phyloP scores from a whole-genome alignment of 768 basidiomycete species.

The Cystobasidium tubakii region DNA sequence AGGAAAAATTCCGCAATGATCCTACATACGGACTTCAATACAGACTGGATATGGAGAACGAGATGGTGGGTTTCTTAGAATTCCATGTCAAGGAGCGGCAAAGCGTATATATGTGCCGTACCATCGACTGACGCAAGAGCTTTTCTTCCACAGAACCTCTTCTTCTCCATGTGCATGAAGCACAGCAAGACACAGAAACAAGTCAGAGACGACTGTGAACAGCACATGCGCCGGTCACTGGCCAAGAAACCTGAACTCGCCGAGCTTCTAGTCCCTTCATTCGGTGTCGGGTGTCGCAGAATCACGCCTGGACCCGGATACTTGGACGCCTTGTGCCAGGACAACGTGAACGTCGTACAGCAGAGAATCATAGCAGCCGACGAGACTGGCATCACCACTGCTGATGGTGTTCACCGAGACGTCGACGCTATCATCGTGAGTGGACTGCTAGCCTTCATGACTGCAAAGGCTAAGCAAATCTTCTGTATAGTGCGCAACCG shows the following conservation, averaged over 20 bases:
- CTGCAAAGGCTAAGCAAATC: neutral
- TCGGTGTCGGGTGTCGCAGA: slow-evolving; percentile 25
- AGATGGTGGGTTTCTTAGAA: slow-evolving; percentile 9
- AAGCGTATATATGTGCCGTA: neutral
- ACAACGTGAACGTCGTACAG: slow-evolving; percentile 34
- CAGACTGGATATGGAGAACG: slow-evolving; percentile 27
- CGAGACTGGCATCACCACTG: slow-evolving; percentile 38
- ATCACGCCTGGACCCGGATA: slow-evolving; percentile 34
- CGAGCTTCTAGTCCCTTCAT: slow-evolving; percentile 35
- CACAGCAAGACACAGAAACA: slow-evolving; percentile 24
- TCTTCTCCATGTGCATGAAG: slow-evolving; percentile 29
- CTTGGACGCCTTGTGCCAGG: slow-evolving; percentile 31
- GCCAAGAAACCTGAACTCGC: slow-evolving; percentile 8
- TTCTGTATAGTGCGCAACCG: slow-evolving; percentile 9
- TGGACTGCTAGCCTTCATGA: neutral
- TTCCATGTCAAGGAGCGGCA: neutral
- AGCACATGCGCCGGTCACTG: slow-evolving; percentile 21
- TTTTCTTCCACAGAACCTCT: slow-evolving; percentile 19
- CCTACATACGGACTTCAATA: slow-evolving; percentile 17
- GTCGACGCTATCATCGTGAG: slow-evolving; percentile 40
- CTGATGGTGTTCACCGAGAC: slow-evolving; percentile 36
- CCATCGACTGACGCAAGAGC: neutral
- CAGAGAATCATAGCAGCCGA: slow-evolving; percentile 31
- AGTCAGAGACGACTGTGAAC: slow-evolving; percentile 20
- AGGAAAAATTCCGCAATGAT: slow-evolving; percentile 38